Base-by-base conservation (phyloP, 352 stramenopile species). In the Globisporangium canariense region DNA sequence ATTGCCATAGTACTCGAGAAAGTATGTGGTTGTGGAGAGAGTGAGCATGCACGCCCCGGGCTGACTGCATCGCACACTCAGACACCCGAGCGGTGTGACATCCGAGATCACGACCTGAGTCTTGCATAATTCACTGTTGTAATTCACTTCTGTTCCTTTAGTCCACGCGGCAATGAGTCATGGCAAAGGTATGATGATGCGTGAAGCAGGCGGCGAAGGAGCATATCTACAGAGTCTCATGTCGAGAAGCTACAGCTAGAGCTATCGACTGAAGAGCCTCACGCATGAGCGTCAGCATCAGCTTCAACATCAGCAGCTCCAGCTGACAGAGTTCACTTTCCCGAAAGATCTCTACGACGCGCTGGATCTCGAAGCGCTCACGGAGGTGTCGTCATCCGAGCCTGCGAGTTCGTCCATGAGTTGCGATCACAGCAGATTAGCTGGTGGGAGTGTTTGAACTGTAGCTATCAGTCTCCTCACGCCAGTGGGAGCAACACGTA, bases 341-440 rank as follows among this genome's bases (percentile, higher is more conserved):
- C 40, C 56, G 6, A 36, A 11, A 11, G 45, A 60, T 8, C 8
- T 43, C 10, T 78, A 78, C 56, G 66, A 63, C 47, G 60, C 60
- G 13, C 56, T 73, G 63, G 74, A 81, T 64, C 60, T 78, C 2
- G 65, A 78, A 60, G 65, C 53, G 49, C 50, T 81, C 25, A 63
- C 63, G 7, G 38, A 18, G 4, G 54, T 58, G 3, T 62, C 73
- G 45, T 68, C 64, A 14, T 70, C 52, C 5, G 59, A 60, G n/a
- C 38, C 53, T 58, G 36, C 43, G 69, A 74, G 63, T 70, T 78
- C 47, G 61, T 69, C 11, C n/a, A 20, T 16, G 69, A 68, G 9
- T 46, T 58, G 45, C 10, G 60, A 51, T 7, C 8, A 20, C 13
- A 32, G 10, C n/a, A 58, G 4, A 43, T 16, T 1, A 40, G 11